A percentile compares a stretch with the other conserved stretches of the same genome.
phyloP scores from a whole-genome alignment of 139 green algal genomes.

The Edaphochlamys debaryana region DNA sequence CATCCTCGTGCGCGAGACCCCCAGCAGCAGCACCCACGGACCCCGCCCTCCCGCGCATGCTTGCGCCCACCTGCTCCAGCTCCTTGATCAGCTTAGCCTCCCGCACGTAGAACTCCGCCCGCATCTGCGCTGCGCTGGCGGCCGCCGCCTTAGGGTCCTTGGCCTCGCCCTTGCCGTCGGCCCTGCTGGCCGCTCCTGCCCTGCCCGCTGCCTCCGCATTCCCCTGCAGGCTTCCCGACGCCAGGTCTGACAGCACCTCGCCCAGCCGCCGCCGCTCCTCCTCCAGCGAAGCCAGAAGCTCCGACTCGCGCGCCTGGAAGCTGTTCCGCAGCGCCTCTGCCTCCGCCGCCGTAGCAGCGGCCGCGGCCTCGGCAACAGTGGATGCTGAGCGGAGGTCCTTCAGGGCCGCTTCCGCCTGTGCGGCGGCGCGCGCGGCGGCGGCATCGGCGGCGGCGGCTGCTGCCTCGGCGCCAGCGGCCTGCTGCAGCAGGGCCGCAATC shows the following conservation, averaged over 20 bases:
- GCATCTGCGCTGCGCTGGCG: neutral
- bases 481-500: neutral
- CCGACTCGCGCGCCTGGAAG: neutral
- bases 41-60: no score
- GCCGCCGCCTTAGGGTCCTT: no score
- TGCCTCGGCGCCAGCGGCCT: no score
- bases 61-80: neutral
- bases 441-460: neutral
- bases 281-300: conserved; percentile 19
- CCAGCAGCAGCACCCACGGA: neutral
- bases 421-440: neutral
- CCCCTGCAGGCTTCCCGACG: neutral
- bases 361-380: neutral
- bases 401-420: neutral
- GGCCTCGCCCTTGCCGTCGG: no score
- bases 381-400: neutral
- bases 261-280: neutral
- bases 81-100: neutral
- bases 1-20: neutral
- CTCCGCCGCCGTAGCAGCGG: neutral
- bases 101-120: conserved; percentile 12
- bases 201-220: neutral
- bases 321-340: neutral
- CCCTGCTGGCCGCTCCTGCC: neutral
- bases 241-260: no score